Conservation (phyloP, 2,329 filamentous ascomycete species). For the Didymella sp. region DNA sequence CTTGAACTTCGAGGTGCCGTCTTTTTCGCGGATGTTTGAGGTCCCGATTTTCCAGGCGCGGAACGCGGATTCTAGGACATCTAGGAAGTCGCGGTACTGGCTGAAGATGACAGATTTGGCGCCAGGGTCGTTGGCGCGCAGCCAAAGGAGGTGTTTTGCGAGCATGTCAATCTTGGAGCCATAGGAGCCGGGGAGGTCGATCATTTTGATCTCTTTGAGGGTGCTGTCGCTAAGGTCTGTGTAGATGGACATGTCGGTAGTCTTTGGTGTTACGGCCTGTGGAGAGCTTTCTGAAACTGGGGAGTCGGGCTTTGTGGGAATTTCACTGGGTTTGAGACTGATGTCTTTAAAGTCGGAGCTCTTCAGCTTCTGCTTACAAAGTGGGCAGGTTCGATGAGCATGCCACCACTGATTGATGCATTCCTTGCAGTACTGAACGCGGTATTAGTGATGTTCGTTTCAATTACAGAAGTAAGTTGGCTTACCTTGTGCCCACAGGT, state of each 20-base stretch:
- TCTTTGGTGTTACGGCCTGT: conserved; percentile 36
- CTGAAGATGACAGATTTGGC: conserved; percentile 95
- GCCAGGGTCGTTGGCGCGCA: conserved; percentile 82
- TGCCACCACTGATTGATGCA: conserved; percentile 83
- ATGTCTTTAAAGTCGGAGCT: conserved; percentile 81
- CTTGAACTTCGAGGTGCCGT: conserved; percentile 79
- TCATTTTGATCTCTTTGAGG: conserved; percentile 79
- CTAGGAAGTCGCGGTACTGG: conserved; percentile 83
- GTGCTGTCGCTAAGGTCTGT: conserved; percentile 74
- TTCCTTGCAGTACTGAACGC: conserved; percentile 78
- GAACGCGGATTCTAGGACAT: conserved; percentile 75
- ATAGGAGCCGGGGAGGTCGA: conserved; percentile 77
- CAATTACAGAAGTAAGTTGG: too few relatives aligned
- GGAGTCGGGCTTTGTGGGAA: conserved; percentile 70
- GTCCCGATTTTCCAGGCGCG: conserved; percentile 74
- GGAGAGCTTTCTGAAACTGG: conserved; percentile 25
- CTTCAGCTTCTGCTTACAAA: conserved; percentile 77
- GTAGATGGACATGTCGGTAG: conserved; percentile 68
- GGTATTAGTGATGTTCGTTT: conserved; percentile 3
- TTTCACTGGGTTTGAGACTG: conserved; percentile 76
- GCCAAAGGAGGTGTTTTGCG: conserved; percentile 78
- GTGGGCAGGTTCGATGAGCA: conserved; percentile 76
- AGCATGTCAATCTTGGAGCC: conserved; percentile 87
- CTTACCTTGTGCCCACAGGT: conserved; percentile 75
- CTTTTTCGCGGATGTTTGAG: conserved; percentile 70